Evolutionary conservation across 768 basidiomycete species (phyloP).

Genomic region (Mycena venus): DNA sequence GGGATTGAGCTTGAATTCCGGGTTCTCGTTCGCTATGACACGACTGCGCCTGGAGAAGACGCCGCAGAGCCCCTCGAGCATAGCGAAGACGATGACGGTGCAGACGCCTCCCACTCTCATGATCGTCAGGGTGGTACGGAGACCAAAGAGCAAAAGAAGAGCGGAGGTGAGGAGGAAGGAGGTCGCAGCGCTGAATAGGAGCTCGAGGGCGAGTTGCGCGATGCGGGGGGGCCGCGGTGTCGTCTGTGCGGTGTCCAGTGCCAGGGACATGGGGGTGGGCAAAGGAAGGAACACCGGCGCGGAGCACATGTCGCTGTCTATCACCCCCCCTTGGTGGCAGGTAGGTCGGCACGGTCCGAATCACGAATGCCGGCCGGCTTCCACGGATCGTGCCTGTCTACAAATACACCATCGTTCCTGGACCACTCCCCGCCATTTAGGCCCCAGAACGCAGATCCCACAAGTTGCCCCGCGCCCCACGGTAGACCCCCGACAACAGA

Average conservation of each 20-base stretch:
- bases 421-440: too few species aligned
- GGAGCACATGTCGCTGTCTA: too few species aligned
- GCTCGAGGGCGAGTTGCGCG: slow-evolving; percentile 7
- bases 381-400: too few species aligned
- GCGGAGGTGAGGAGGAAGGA: slow-evolving; percentile 24
- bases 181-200: slow-evolving; percentile 15
- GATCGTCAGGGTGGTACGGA: slow-evolving; percentile 4
- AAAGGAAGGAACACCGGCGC: not conserved
- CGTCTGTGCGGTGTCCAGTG: too few species aligned
- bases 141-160: slow-evolving; percentile 17
- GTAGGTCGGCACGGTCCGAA: too few species aligned
- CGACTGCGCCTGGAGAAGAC: not conserved
- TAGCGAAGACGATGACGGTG: slow-evolving; percentile 17
- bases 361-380: too few species aligned
- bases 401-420: too few species aligned
- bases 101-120: not conserved
- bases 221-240: not conserved
- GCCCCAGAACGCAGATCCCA: too few species aligned
- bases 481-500: too few species aligned
- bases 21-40: not conserved
- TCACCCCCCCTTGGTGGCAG: too few species aligned
- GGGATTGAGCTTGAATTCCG: slow-evolving; percentile 6
- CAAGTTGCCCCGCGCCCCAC: too few species aligned
- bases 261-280: not conserved
- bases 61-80: not conserved